phyloP scores from a whole-genome alignment of 371 early-diverging fungal genomes.

The Mortierella sp. region DNA sequence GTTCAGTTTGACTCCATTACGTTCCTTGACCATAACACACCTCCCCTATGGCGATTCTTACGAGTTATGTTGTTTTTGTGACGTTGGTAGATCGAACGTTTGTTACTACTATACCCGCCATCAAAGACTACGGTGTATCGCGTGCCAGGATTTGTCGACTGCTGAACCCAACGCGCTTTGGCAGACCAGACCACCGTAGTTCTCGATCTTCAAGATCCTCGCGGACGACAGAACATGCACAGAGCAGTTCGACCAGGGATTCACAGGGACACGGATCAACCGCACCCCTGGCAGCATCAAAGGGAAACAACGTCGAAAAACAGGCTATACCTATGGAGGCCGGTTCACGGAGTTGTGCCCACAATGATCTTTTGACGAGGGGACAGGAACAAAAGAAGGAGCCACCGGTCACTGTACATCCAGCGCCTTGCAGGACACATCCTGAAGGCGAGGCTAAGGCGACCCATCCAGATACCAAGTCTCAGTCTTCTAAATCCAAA shows the following conservation, averaged over 20 bases:
- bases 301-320: background rate
- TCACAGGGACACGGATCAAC: background rate
- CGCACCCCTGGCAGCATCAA: background rate
- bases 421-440: background rate
- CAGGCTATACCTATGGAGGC: background rate
- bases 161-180: slow-evolving; percentile 56
- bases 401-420: background rate
- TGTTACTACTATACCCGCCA: slow-evolving; percentile 67
- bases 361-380: slow-evolving; percentile 1
- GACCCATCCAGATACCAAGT: background rate
- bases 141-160: slow-evolving; percentile 60
- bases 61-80: background rate
- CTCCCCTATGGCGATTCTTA: background rate
- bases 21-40: too few species aligned
- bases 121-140: slow-evolving; percentile 61
- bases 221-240: background rate
- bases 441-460: background rate
- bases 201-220: background rate
- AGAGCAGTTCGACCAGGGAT: background rate
- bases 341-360: background rate
- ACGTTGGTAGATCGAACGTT: slow-evolving; percentile 69
- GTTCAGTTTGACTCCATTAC: background rate
- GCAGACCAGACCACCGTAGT: slow-evolving; percentile 19
- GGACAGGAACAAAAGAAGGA: background rate
- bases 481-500: background rate